A percentile compares a stretch with the other conserved stretches of the same genome.
These are phyloP conservation scores for Pythium inflatum DNA, from an alignment of 352 stramenopile species.

Conservation along the genomic window DNA sequence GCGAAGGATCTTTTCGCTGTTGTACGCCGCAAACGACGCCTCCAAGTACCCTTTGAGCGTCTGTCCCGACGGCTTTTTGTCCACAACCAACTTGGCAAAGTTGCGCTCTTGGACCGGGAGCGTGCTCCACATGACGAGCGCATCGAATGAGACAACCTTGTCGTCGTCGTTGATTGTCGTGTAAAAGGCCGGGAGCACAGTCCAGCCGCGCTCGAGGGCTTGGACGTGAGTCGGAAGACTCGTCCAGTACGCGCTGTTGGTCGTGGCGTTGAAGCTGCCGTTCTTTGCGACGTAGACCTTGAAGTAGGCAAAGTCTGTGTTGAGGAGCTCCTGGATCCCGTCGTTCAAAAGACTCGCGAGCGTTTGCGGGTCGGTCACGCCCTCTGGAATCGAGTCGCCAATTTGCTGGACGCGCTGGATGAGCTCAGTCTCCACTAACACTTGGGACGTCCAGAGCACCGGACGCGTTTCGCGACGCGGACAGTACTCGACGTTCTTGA, in stretches of 20 bases:
- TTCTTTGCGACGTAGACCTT: slow-evolving; percentile 20
- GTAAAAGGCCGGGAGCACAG: background rate
- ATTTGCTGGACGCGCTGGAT: background rate
- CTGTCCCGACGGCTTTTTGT: slow-evolving; percentile 1
- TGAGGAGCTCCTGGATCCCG: background rate
- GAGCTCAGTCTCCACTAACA: slow-evolving; percentile 4
- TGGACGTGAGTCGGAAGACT: background rate
- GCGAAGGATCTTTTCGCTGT: slow-evolving; percentile 11
- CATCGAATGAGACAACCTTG: background rate
- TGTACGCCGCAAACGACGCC: background rate
- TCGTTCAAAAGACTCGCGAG: background rate
- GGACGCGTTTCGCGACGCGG: background rate
- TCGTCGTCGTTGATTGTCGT: background rate
- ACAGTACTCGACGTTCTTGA: slow-evolving; percentile 15
- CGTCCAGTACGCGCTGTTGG: slow-evolving; percentile 18
- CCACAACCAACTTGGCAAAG: slow-evolving; percentile 14
- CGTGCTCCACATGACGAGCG: slow-evolving; percentile 23
- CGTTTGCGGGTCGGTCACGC: background rate
- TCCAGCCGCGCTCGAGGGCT: slow-evolving; percentile 5
- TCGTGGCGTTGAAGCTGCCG: slow-evolving; percentile 18
- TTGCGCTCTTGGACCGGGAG: background rate
- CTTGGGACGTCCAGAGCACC: slow-evolving; percentile 21
- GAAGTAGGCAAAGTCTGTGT: slow-evolving; percentile 3
- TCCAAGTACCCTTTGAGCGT: slow-evolving; percentile 7
- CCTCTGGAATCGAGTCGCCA: background rate